Evolutionary conservation across 2,329 filamentous ascomycete genomes (phyloP), one percentile per base, ranked within the genome.

Genomic region (Calonectria pauciramosa): DNA sequence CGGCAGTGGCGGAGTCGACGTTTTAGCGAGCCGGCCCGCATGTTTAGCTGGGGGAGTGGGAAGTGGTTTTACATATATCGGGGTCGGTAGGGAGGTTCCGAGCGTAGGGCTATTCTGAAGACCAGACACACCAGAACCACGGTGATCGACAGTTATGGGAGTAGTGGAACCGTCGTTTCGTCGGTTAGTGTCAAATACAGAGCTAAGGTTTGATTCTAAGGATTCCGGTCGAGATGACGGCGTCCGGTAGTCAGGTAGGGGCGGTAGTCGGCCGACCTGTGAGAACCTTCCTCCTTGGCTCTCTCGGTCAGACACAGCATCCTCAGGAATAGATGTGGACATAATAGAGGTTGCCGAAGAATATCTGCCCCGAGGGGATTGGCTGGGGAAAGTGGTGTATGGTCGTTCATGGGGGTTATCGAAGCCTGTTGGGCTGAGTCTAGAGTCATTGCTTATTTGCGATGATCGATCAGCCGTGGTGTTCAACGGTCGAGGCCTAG

Each of bases 241-340:
- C 9, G 68, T 16, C 14, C 64, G 49, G n/a, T 52, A 20, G 36
- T 73, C 60, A 44, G 69, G 52, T n/a, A 52, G 38, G 14, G 75
- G 75, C 11, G 78, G 59, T 8, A 77, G 68, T 49, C 75, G 75
- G 16, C 75, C 69, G 11, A 77, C 66, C n/a, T 80, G 79, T 30
- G 78, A 70, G 26, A 71, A 59, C n/a, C 73, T 74, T 16, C 71
- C 52, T 13, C 69, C 74, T 28, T 72, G 69, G 52, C 74, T 79
- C 7, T 70, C 71, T 66, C 75, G 72, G 47, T 79, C 76, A 20
- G 79, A 74, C 23, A 80, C 80, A 4, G 74, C 76, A 68, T 82
- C 78, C 73, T 82, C 80, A 2, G 80, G 80, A 51, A 82, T 82
- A 14, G 80, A 78, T 10, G 79, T 73, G 16, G 80, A 81, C 68